Evolutionary conservation across 2,329 filamentous ascomycete species (phyloP).

Genomic region (Cercospora nicotianae): DNA sequence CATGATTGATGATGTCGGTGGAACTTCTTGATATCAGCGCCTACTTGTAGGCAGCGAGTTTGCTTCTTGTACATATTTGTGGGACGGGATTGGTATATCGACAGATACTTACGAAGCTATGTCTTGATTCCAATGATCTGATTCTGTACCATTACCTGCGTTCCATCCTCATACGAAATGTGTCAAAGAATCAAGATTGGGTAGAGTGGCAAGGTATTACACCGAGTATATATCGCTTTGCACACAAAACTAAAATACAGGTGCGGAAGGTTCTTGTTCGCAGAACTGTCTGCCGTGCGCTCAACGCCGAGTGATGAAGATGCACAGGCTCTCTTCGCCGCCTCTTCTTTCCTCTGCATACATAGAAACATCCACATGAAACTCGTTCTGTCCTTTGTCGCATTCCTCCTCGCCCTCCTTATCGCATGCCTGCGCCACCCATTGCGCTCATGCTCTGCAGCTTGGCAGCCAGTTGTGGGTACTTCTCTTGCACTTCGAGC

Average conservation of each 20-base stretch:
- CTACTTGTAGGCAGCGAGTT: neutral
- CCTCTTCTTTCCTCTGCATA: constrained; percentile 3
- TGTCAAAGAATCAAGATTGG: too few species aligned
- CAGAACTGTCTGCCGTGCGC: constrained; percentile 22
- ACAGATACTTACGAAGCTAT: neutral
- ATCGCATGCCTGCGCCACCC: constrained; percentile 26
- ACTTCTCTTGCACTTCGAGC: constrained; percentile 67
- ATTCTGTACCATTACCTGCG: neutral
- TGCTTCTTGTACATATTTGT: neutral
- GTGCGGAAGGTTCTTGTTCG: constrained; percentile 3
- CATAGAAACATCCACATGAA: constrained; percentile 21
- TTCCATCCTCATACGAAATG: neutral
- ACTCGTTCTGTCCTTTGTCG: constrained; percentile 12
- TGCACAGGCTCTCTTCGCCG: constrained; percentile 14
- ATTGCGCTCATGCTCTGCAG: constrained; percentile 41
- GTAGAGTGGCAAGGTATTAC: constrained; percentile 15
- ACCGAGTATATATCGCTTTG: constrained; percentile 11
- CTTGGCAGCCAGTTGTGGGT: constrained; percentile 52
- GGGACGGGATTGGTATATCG: neutral
- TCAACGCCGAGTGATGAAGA: constrained; percentile 17
- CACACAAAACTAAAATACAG: constrained; percentile 19
- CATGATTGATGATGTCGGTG: neutral
- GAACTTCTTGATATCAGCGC: neutral
- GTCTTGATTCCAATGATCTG: neutral
- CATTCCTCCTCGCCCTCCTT: neutral